A percentile compares a stretch with the other conserved stretches of the same genome.
phyloP scores from a whole-genome alignment of 129 eudicot species.

The Centrapalus pauciflorus region DNA sequence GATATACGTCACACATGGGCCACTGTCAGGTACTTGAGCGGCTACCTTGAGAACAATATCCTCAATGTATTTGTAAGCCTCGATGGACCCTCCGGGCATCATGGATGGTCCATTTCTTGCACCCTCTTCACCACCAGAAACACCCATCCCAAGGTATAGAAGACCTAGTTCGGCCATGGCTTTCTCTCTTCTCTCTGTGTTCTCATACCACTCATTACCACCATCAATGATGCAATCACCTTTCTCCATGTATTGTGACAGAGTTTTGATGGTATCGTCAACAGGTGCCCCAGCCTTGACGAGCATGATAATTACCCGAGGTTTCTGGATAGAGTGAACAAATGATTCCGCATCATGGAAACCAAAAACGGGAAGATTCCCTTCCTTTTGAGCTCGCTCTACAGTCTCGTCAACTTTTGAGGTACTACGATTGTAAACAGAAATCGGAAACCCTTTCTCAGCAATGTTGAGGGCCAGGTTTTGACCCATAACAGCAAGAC shows the following conservation, averaged over 20 bases:
- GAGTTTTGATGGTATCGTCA: conserved; percentile 55
- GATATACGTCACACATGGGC: conserved; percentile 58
- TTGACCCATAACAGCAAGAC: conserved; percentile 71
- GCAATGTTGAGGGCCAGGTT: conserved; percentile 66
- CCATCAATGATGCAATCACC: conserved; percentile 68
- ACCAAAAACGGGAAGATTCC: conserved; percentile 50
- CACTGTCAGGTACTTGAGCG: conserved; percentile 60
- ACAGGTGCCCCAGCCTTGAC: conserved; percentile 61
- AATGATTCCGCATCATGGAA: conserved; percentile 59
- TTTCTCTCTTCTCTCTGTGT: conserved; percentile 60
- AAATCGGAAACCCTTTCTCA: conserved; percentile 62
- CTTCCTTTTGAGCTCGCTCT: conserved; percentile 50
- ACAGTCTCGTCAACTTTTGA: conserved; percentile 56
- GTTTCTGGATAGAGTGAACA: conserved; percentile 49
- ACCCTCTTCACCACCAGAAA: conserved; percentile 69
- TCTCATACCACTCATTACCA: conserved; percentile 66
- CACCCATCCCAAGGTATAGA: conserved; percentile 66
- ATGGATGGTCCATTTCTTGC: conserved; percentile 56
- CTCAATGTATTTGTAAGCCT: conserved; percentile 55
- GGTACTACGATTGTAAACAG: conserved; percentile 53
- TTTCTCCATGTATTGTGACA: conserved; percentile 52
- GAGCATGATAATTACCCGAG: conserved; percentile 56
- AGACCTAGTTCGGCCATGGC: conserved; percentile 54
- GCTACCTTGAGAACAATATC: conserved; percentile 54
- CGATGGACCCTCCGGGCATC: conserved; percentile 59